Percentiles rank a stretch among this genome's conserved stretches.
Evolutionary conservation across 202 grass and related monocot genomes (phyloP).

Genomic region (Carex sylvatica): DNA sequence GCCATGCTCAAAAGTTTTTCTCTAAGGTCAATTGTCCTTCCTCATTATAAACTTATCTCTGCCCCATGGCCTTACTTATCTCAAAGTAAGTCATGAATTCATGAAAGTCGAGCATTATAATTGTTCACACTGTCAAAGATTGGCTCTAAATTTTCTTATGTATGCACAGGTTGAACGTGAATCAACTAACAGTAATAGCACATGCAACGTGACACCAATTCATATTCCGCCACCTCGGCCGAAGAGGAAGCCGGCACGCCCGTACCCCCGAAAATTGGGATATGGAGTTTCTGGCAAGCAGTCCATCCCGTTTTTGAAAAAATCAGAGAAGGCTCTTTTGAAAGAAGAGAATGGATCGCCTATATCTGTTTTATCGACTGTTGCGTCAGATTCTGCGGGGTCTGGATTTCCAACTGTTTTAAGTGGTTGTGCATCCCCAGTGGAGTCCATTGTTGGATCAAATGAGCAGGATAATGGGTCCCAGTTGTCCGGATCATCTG

Average conservation of each 20-base stretch:
- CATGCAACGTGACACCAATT: conserved; percentile 30
- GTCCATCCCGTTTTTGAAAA: conserved; percentile 20
- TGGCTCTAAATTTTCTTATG: conserved; percentile 22
- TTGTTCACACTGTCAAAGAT: conserved; percentile 28
- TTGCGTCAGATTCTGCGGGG: conserved; percentile 14
- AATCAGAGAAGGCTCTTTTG: conserved; percentile 29
- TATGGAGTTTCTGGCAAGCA: conserved; percentile 26
- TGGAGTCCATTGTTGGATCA: conserved; percentile 39
- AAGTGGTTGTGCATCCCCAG: conserved; percentile 33
- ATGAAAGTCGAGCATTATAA: conserved; percentile 34
- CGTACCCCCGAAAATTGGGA: conserved; percentile 75
- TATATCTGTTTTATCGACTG: conserved; percentile 48
- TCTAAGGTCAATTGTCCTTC: conserved; percentile 64
- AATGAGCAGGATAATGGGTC: conserved; percentile 36
- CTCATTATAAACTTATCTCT: conserved; percentile 21
- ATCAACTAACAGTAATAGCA: conserved; percentile 35
- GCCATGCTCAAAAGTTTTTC: conserved; percentile 98
- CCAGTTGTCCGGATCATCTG: conserved; percentile 31
- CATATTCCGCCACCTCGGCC: conserved; percentile 88
- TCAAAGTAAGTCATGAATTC: conserved; percentile 58
- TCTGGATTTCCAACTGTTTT: conserved; percentile 28
- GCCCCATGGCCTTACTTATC: conserved; percentile 64
- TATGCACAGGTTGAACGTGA: conserved; percentile 47
- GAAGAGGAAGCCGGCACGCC: conserved; percentile 67
- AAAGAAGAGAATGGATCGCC: conserved; percentile 50